Conservation (phyloP, 768 basidiomycete genomes). For the Leccinellum rugosiceps region DNA sequence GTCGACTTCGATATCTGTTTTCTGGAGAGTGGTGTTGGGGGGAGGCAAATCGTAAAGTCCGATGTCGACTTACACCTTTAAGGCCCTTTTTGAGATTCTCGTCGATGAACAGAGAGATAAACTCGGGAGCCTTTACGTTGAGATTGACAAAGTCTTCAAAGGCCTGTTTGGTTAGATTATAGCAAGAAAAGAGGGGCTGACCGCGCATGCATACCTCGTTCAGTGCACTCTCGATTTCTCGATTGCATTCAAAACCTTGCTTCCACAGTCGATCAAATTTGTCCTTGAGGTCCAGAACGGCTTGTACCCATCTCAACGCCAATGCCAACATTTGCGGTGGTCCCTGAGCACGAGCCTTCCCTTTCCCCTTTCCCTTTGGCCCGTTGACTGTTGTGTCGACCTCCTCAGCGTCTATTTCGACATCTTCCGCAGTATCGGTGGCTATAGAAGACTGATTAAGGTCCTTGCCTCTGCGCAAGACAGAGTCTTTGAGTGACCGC, state of each 20-base stretch:
- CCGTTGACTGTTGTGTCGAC: constrained; percentile 34
- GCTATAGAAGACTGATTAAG: constrained; percentile 67
- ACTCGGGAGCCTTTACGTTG: constrained; percentile 87
- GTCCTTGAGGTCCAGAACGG: constrained; percentile 88
- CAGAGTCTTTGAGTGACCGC: constrained; percentile 65
- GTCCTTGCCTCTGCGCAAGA: constrained; percentile 69
- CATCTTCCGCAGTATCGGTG: constrained; percentile 35
- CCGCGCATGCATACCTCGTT: constrained; percentile 64
- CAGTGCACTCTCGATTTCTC: constrained; percentile 73
- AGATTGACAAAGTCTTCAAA: constrained; percentile 90
- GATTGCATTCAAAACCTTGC: constrained; percentile 66
- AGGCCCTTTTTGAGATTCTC: constrained; percentile 93
- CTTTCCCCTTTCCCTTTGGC: constrained; percentile 52
- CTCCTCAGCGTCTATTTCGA: constrained; percentile 34
- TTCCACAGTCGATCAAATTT: constrained; percentile 79
- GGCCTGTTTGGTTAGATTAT: constrained; percentile 51
- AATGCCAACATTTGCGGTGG: constrained; percentile 43
- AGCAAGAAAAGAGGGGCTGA: neutral
- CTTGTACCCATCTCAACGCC: constrained; percentile 92
- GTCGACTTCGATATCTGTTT: constrained; percentile 93
- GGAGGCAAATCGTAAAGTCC: neutral
- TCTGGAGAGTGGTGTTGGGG: constrained; percentile 45
- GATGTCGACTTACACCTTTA: constrained; percentile 68
- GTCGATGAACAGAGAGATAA: constrained; percentile 94
- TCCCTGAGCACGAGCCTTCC: constrained; percentile 46